These are phyloP conservation scores for Umbilicaria muhlenbergii DNA, from an alignment of 495 filamentous ascomycete species.

Conservation along the genomic window DNA sequence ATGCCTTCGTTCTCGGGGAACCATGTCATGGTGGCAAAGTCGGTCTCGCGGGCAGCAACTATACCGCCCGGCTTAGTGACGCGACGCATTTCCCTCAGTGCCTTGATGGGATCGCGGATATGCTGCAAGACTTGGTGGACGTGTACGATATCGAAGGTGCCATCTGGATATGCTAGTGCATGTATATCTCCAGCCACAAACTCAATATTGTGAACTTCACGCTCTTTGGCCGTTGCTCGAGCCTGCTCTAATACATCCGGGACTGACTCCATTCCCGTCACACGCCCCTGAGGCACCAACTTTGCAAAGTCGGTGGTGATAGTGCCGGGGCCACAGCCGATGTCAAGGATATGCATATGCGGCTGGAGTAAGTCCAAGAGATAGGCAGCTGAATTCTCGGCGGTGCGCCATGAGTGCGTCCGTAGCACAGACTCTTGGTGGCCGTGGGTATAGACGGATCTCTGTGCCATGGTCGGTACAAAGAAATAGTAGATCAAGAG, in stretches of 20 bases:
- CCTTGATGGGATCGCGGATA: constrained; percentile 23
- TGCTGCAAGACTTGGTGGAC: constrained; percentile 39
- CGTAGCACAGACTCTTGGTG: constrained; percentile 32
- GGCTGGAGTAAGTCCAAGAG: constrained; percentile 33
- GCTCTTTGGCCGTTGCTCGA: constrained; percentile 17
- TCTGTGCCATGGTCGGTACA: constrained; percentile 3
- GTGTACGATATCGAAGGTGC: constrained; percentile 40
- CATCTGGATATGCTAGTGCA: constrained; percentile 26
- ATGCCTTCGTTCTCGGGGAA: constrained; percentile 30
- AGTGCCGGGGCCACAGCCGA: constrained; percentile 43
- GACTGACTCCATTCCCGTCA: constrained; percentile 27
- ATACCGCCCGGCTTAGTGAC: constrained; percentile 35
- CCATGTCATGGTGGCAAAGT: constrained; percentile 25
- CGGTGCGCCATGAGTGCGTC: constrained; percentile 37
- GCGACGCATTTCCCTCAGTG: constrained; percentile 32
- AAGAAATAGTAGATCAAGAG: too few species aligned
- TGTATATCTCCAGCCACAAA: constrained; percentile 34
- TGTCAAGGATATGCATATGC: constrained; percentile 34
- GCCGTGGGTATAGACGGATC: constrained; percentile 29
- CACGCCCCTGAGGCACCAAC: constrained; percentile 28
- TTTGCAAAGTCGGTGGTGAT: constrained; percentile 37
- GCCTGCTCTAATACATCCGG: constrained; percentile 23
- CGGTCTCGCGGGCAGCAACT: constrained; percentile 32
- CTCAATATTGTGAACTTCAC: constrained; percentile 25
- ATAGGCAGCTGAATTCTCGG: constrained; percentile 32